A percentile compares a stretch with the other conserved stretches of the same genome.
Conservation (phyloP, 2,329 filamentous ascomycete genomes). For the Ophiostoma quercus region DNA sequence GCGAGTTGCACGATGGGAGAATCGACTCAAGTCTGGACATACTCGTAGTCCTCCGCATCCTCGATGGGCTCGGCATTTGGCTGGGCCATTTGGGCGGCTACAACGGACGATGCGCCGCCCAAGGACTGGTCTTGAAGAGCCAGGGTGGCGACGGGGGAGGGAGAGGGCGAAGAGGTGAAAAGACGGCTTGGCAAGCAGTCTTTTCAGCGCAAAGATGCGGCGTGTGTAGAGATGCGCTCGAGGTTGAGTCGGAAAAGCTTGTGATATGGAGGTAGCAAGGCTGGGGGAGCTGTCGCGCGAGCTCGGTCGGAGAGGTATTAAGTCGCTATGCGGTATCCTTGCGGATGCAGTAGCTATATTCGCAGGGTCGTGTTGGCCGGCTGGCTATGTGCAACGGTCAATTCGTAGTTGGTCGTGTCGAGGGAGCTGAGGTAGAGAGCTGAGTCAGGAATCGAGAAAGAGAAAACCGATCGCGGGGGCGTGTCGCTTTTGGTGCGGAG, state of each 20-base stretch:
- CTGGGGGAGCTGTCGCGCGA: not conserved
- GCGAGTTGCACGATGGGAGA: not conserved
- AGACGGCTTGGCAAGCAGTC: constrained; percentile 10
- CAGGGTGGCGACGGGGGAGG: constrained; percentile 49
- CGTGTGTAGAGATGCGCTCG: not conserved
- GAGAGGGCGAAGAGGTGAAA: not conserved
- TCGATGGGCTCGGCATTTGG: constrained; percentile 58
- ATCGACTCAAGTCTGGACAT: constrained; percentile 34
- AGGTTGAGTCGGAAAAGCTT: not conserved
- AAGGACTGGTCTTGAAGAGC: constrained; percentile 56
- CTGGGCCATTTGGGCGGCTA: constrained; percentile 67
- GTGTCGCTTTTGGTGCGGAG: not conserved
- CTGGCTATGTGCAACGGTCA: constrained; percentile 1
- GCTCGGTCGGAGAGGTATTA: not conserved
- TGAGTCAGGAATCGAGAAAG: not conserved
- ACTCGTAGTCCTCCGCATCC: constrained; percentile 64
- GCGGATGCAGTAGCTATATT: not conserved
- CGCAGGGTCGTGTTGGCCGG: not conserved
- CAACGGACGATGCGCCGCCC: constrained; percentile 61
- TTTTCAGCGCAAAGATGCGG: not conserved
- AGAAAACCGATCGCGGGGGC: not conserved
- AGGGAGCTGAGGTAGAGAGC: not conserved
- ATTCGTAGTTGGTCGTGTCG: not conserved
- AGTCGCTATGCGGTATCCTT: not conserved
- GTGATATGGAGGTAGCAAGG: not conserved